Conservation (phyloP, 768 basidiomycete genomes). For the Boletus vermiculosoides region DNA sequence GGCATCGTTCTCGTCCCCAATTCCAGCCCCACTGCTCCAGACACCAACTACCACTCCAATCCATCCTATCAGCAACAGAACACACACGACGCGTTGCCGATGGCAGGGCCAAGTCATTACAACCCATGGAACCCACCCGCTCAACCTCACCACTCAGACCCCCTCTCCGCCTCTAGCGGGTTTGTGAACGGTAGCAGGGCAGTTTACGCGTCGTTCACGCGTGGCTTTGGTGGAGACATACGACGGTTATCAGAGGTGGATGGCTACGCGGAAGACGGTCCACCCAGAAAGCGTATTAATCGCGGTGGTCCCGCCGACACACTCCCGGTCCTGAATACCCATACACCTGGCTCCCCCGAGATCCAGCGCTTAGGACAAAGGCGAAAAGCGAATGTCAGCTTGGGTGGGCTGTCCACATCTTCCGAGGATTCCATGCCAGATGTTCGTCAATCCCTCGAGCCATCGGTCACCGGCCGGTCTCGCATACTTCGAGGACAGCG, state of each 20-base stretch:
- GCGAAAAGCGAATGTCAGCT: constrained; percentile 37
- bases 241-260: constrained; percentile 41
- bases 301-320: constrained; percentile 44
- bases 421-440: constrained; percentile 71
- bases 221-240: constrained; percentile 36
- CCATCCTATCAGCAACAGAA: constrained; percentile 38
- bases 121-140: constrained; percentile 39
- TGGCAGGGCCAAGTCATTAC: constrained; percentile 38
- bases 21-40: constrained; percentile 61
- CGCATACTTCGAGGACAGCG: constrained; percentile 55
- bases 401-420: constrained; percentile 51
- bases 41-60: constrained; percentile 39
- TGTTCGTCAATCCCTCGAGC: constrained; percentile 38
- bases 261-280: constrained; percentile 49
- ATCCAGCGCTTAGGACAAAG: constrained; percentile 52
- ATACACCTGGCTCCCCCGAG: constrained; percentile 54
- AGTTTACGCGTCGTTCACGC: constrained; percentile 55
- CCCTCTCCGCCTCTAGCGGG: constrained; percentile 58
- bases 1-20: constrained; percentile 71
- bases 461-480: constrained; percentile 39
- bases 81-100: constrained; percentile 43
- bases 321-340: constrained; percentile 20
- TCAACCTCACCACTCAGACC: constrained; percentile 42
- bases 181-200: constrained; percentile 45
- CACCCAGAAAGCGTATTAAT: constrained; percentile 71